Evolutionary conservation across 805 yeast genomes (phyloP).

Genomic region (Kazachstania psychrophila): DNA sequence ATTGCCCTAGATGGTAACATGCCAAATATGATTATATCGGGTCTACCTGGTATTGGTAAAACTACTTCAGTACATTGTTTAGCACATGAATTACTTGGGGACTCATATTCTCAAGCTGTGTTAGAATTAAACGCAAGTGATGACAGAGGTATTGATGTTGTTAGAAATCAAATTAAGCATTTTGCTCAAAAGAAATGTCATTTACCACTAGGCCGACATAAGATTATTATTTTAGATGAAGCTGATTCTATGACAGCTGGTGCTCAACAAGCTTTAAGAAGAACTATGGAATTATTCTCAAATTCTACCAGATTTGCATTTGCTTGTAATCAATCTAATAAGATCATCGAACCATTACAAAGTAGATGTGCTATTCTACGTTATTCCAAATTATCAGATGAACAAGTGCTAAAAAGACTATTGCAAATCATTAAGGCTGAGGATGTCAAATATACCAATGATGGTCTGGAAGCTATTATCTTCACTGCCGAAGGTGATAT

Average conservation of each 20-base stretch:
- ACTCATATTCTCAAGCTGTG: slow-evolving; percentile 67
- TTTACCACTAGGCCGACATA: slow-evolving; percentile 83
- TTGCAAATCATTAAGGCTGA: slow-evolving; percentile 63
- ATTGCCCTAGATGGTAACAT: slow-evolving; percentile 90
- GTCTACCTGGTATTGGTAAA: slow-evolving; percentile 95
- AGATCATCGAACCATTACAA: slow-evolving; percentile 93
- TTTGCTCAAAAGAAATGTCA: slow-evolving; percentile 92
- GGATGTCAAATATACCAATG: slow-evolving; percentile 68
- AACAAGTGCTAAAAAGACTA: slow-evolving; percentile 70
- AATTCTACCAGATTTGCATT: slow-evolving; percentile 96
- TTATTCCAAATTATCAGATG: slow-evolving; percentile 71
- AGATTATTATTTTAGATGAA: slow-evolving; percentile 87
- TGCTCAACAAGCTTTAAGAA: slow-evolving; percentile 87
- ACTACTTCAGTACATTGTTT: slow-evolving; percentile 89
- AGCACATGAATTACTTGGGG: slow-evolving; percentile 75
- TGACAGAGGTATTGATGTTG: slow-evolving; percentile 96
- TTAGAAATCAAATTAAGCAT: slow-evolving; percentile 84
- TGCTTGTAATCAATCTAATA: slow-evolving; percentile 90
- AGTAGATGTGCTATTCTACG: slow-evolving; percentile 92
- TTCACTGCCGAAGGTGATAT: slow-evolving; percentile 97
- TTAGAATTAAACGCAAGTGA: slow-evolving; percentile 92
- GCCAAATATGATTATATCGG: slow-evolving; percentile 95
- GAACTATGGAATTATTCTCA: slow-evolving; percentile 95
- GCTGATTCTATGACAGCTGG: slow-evolving; percentile 97
- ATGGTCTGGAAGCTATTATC: slow-evolving; percentile 84